Percentiles rank a stretch among this genome's conserved stretches.
phyloP scores from a whole-genome alignment of 345 rosid genomes.

The Citrus cavaleriei region DNA sequence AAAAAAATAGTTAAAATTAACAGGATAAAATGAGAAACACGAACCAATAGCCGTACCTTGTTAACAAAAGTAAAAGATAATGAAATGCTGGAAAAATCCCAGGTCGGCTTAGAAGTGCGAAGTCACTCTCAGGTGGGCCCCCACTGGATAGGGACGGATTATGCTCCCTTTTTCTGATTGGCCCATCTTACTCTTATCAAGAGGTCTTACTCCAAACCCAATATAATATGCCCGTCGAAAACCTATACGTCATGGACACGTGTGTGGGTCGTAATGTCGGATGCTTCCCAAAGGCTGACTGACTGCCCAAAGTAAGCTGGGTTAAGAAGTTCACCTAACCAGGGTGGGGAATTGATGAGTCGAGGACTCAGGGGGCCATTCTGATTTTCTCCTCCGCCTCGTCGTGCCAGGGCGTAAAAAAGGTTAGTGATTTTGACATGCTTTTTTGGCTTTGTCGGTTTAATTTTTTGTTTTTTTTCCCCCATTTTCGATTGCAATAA shows the following conservation, averaged over 20 bases:
- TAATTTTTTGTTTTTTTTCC: not conserved
- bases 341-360: not conserved
- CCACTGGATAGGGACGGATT: not conserved
- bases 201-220: not conserved
- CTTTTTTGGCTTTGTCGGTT: not conserved
- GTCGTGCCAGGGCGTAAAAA: constrained; percentile 8
- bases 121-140: not conserved
- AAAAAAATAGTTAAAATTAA: not conserved
- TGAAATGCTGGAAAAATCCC: not conserved
- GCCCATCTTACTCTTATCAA: constrained; percentile 1
- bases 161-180: not conserved
- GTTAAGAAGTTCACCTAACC: not conserved
- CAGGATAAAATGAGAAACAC: not conserved
- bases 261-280: not conserved
- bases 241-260: not conserved
- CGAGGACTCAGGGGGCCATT: not conserved
- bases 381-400: not conserved
- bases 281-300: not conserved
- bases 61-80: constrained; percentile 4
- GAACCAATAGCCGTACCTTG: not conserved
- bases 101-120: not conserved
- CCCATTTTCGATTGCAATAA: no score
- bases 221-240: not conserved
- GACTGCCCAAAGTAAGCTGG: not conserved
- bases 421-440: constrained; percentile 31